Percentiles rank a stretch among this genome's conserved stretches.
phyloP scores from a whole-genome alignment of 2,329 filamentous ascomycete genomes.

The Hawksworthiomyces lignivorus region DNA sequence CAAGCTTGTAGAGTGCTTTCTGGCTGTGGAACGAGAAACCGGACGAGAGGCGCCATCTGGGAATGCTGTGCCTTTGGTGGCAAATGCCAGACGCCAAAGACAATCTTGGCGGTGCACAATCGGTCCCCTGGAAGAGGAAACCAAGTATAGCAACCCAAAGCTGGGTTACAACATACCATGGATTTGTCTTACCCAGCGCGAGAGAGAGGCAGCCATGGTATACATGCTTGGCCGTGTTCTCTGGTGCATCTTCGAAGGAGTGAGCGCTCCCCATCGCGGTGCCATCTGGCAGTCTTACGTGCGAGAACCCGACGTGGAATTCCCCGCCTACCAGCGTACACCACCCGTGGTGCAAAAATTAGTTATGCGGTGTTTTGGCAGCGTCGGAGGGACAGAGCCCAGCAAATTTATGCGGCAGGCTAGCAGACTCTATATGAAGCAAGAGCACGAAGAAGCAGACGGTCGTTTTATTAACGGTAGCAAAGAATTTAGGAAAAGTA shows the following conservation, averaged over 20 bases:
- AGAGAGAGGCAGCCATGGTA: constrained; percentile 51
- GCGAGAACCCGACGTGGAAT: constrained; percentile 48
- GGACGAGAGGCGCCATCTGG: constrained; percentile 31
- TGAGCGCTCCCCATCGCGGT: constrained; percentile 48
- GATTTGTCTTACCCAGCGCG: constrained; percentile 40
- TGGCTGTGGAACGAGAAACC: not conserved
- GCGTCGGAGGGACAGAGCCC: constrained; percentile 5
- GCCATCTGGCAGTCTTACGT: constrained; percentile 53
- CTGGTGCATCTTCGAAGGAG: constrained; percentile 57
- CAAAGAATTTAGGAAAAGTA: not conserved
- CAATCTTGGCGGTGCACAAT: constrained; percentile 1
- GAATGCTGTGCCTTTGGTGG: too few species aligned
- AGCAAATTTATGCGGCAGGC: constrained; percentile 12
- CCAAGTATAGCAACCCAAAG: constrained; percentile 38
- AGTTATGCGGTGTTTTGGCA: constrained; percentile 13
- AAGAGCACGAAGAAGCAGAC: not conserved
- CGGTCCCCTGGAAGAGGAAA: constrained; percentile 11
- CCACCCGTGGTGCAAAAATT: constrained; percentile 10
- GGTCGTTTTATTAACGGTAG: not conserved
- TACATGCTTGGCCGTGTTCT: constrained; percentile 56
- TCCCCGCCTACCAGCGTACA: constrained; percentile 37
- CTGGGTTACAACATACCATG: constrained; percentile 49
- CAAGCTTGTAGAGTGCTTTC: constrained; percentile 38
- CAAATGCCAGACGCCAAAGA: too few species aligned
- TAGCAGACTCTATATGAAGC: constrained; percentile 15